These are phyloP conservation scores for Laburnicola sp. DNA, from an alignment of 2,329 filamentous ascomycete species.

Conservation along the genomic window DNA sequence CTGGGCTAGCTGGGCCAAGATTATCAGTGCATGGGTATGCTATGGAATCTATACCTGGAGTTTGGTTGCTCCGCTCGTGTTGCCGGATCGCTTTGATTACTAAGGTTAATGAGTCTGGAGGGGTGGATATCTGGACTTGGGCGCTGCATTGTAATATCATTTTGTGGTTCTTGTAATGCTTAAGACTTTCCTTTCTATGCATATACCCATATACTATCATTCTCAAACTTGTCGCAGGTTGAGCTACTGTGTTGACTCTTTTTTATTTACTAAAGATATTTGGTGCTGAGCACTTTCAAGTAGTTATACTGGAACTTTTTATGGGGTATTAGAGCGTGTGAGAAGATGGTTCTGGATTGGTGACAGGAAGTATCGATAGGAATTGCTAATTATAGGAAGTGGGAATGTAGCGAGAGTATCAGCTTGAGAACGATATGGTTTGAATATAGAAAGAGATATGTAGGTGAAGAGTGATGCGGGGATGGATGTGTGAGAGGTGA, in stretches of 20 bases:
- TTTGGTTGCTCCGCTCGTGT: slow-evolving; percentile 77
- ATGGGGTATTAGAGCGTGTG: no score
- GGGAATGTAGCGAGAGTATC: no score
- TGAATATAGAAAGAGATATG: no score
- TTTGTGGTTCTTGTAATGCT: not conserved
- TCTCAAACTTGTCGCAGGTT: not conserved
- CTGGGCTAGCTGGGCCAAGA: slow-evolving; percentile 99
- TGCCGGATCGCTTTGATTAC: slow-evolving; percentile 83
- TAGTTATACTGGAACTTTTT: no score
- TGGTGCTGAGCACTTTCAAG: no score
- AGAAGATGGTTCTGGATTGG: no score
- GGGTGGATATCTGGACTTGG: not conserved
- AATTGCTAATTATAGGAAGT: no score
- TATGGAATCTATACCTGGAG: slow-evolving; percentile 95
- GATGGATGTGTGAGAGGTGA: slow-evolving; percentile 1
- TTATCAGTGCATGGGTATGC: slow-evolving; percentile 95
- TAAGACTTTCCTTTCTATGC: not conserved
- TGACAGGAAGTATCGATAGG: no score
- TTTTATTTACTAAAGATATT: no score
- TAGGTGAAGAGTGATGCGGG: no score
- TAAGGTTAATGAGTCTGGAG: slow-evolving; percentile 13
- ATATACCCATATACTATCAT: slow-evolving; percentile 5
- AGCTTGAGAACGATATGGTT: not conserved
- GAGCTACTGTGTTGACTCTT: no score
- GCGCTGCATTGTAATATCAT: not conserved